Conservation (phyloP, 306 rosid genomes). For the Styphnolobium japonicum region DNA sequence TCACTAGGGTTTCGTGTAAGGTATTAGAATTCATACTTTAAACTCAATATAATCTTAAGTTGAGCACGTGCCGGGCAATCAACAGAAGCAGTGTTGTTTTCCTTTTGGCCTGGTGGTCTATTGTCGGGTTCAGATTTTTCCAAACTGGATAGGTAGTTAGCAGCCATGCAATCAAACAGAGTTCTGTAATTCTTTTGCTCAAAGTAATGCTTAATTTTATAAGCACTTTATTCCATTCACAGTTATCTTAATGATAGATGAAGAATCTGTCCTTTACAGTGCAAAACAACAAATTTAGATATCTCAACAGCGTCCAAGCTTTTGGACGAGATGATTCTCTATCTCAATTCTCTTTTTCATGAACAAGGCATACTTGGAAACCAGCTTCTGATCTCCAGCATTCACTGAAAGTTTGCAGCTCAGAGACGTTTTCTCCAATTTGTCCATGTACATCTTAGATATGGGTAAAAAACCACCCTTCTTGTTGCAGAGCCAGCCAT, state of each 20-base stretch:
- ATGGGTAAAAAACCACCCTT: conserved; percentile 71
- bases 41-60: too few relatives aligned
- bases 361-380: conserved; percentile 57
- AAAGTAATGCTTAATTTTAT: background rate
- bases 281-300: background rate
- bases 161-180: background rate
- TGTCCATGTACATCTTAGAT: conserved; percentile 61
- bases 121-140: background rate
- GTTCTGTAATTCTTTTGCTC: background rate
- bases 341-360: conserved; percentile 83
- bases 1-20: too few relatives aligned
- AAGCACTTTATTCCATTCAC: conserved; percentile 7
- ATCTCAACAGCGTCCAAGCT: conserved; percentile 59
- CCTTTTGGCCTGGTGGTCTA: too few relatives aligned
- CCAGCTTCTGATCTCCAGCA: conserved; percentile 58
- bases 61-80: too few relatives aligned
- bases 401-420: conserved; percentile 60
- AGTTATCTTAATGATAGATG: background rate
- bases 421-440: conserved; percentile 64
- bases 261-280: background rate
- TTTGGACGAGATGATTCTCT: conserved; percentile 72
- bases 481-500: conserved; percentile 80
- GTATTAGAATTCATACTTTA: background rate
- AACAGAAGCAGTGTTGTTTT: too few relatives aligned
- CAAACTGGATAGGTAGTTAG: background rate